Evolutionary conservation across 2,329 filamentous ascomycete genomes (phyloP), one percentile per base, ranked within the genome.

Genomic region (Penicillium hesseltinei): DNA sequence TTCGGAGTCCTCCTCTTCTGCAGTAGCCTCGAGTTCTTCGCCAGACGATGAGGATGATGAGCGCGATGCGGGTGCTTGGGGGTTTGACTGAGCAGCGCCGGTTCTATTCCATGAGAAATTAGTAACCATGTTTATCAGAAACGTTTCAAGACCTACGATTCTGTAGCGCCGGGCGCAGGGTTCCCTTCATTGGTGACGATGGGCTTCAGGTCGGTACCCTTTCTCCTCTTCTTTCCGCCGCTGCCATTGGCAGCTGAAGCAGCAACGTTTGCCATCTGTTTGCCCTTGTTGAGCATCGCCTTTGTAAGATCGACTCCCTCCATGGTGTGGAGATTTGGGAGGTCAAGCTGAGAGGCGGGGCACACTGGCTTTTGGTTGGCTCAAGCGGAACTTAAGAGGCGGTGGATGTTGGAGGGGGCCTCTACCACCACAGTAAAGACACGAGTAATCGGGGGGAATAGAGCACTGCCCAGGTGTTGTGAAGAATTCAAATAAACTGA

Each of bases 1-100:
- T 78, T 97, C 93, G 47, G 91, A 96, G 77, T 99, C 94, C 78
- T 99, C 94, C 79, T 99, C 94, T 74, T 97, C 94, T 71, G 92
- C 93, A 39, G 93, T 96, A 73, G 94, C 92, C 70, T 97, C 92
- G 75, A 85, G 83, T 74, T 96, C 92, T 77, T 93, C 92, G 67
- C 86, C 87, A 46, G 90, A 90, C 55, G 87, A 90, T 51, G 86
- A 85, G 52, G 90, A 89, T 51, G 90, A 89, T 61, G 91, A 93
- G 68, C 88, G 83, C 81, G 79, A 87, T 77, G 85, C 82, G 80
- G 80, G 80, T 75, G 80, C 15, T 53, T 63, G 60, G 10, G 60
- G 42, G 38, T 60, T 65, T 42, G 48, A 42, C 29, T 33, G 48
- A 38, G 47, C 39, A 25, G 63, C 61, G 46, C 65, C 62, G 38